Percentiles rank a stretch among this genome's conserved stretches.
Evolutionary conservation across 805 yeast genomes (phyloP).

Genomic region (Candida stauntonica): DNA sequence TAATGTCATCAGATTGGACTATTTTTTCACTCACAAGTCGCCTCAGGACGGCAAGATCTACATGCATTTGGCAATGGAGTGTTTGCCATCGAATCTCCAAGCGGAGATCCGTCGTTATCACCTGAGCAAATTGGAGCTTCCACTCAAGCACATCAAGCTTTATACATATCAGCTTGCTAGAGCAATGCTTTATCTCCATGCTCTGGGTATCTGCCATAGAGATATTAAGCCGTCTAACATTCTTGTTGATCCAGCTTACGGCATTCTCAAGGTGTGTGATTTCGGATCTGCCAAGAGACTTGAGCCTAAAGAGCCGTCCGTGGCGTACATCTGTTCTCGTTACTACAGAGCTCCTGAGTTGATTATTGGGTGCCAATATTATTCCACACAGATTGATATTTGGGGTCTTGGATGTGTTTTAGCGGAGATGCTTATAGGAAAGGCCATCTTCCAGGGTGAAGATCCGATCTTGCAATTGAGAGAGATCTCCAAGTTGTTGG

Average conservation of each 20-base stretch:
- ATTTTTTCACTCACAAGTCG: conserved; percentile 65
- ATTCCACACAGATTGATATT: conserved; percentile 87
- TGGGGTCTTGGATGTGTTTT: conserved; percentile 98
- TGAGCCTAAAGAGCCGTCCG: conserved; percentile 79
- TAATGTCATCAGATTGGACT: conserved; percentile 65
- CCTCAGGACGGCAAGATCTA: conserved; percentile 61
- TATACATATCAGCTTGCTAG: conserved; percentile 77
- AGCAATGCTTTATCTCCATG: conserved; percentile 79
- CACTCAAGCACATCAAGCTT: conserved; percentile 69
- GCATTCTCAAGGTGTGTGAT: conserved; percentile 72
- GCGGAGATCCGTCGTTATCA: conserved; percentile 68
- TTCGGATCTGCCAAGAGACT: conserved; percentile 81
- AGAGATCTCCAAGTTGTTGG: conserved; percentile 84
- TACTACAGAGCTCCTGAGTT: conserved; percentile 96
- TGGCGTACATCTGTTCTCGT: conserved; percentile 92
- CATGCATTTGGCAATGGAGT: conserved; percentile 84
- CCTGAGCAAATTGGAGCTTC: conserved; percentile 55
- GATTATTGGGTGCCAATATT: conserved; percentile 83
- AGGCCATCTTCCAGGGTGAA: conserved; percentile 93
- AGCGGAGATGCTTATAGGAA: conserved; percentile 90
- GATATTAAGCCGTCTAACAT: conserved; percentile 84
- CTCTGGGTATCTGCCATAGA: conserved; percentile 76
- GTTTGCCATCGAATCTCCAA: conserved; percentile 77
- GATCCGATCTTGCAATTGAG: conserved; percentile 84
- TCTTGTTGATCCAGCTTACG: conserved; percentile 64